A percentile compares a stretch with the other conserved stretches of the same genome.
Evolutionary conservation across 306 rosid species (phyloP).

Genomic region (Vigna reflexopilosa): DNA sequence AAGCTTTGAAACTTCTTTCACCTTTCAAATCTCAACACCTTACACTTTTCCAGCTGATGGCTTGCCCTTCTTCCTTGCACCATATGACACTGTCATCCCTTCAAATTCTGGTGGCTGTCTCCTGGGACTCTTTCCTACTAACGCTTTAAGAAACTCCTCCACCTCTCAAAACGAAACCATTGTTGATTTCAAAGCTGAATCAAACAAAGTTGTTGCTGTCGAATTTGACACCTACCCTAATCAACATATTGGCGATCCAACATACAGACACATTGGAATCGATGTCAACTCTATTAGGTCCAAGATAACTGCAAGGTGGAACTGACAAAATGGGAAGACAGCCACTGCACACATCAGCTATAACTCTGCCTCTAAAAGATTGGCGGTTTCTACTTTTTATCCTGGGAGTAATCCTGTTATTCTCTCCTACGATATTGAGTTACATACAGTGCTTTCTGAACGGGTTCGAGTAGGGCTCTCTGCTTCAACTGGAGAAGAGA

Average conservation of each 20-base stretch:
- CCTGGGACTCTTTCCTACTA: neutral
- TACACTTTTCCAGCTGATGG: neutral
- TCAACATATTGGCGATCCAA: accelerated
- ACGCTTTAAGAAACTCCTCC: neutral
- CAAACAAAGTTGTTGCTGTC: neutral
- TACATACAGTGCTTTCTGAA: neutral
- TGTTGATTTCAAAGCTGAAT: neutral
- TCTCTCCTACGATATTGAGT: neutral
- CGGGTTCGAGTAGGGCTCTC: neutral
- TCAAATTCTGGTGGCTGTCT: accelerated
- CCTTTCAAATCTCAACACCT: neutral
- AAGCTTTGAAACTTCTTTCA: no score
- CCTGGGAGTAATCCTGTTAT: no score
- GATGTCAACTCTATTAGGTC: neutral
- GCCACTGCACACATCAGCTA: neutral
- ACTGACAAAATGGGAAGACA: neutral
- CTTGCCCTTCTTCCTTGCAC: neutral
- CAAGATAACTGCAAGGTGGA: neutral
- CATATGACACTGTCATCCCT: neutral
- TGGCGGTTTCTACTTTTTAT: neutral
- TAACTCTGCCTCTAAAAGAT: neutral
- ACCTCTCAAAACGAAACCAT: no score
- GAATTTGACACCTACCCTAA: neutral
- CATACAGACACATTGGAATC: neutral
- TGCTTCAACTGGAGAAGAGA: no score